Base-by-base conservation (phyloP, 1,139 yeast genomes). In the Nakaseomyces kungkrabaensis region DNA sequence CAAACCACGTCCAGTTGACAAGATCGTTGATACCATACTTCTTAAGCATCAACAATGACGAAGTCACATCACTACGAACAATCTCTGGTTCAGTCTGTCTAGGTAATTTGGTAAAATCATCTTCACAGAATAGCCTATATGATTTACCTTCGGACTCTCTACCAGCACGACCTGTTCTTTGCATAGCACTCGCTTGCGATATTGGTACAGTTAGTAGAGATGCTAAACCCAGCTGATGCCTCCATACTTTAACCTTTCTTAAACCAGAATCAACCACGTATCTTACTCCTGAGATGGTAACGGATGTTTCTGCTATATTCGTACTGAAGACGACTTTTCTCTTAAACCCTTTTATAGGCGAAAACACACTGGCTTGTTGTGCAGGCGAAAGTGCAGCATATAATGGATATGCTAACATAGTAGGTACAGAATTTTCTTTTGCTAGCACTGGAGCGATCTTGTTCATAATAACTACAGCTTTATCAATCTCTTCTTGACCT, bases 101-200 rank as follows among this genome's bases (percentile, higher is more conserved):
- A 0, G 86, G 82, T 43, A 94, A 70, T 51, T 75, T 72, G 17
- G 66, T 57, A 60, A 78, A 92, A 46, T 85, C 82, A 1, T 70
- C 65, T 60, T 90, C 97, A 50, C 85, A 81, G 65, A 85, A 94
- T 37, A 92, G 70, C 53, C 98, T 72, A 67, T 76, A 92, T 40
- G 95, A 89, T 66, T 90, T 92, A 48, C 99, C 99, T 42, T 85
- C 80, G 6, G 79, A 76, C 70, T 92, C 97, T 79, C 99, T 87
- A 57, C 99, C 99, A 29, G 98, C 98, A 75, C 99, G 86, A 66
- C 99, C 99, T 51, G 94, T 83, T 68, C 99, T 76, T 71, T 92
- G 99, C 43, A 85, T 79, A 0, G 98, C 98, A 41, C 96, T 85
- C 0, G 97, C 95, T 62, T 86, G 89, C 0, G 97, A 89, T 22